These are phyloP conservation scores for Tricladium varicosporioides DNA, from an alignment of 2,329 filamentous ascomycete species.

Conservation along the genomic window DNA sequence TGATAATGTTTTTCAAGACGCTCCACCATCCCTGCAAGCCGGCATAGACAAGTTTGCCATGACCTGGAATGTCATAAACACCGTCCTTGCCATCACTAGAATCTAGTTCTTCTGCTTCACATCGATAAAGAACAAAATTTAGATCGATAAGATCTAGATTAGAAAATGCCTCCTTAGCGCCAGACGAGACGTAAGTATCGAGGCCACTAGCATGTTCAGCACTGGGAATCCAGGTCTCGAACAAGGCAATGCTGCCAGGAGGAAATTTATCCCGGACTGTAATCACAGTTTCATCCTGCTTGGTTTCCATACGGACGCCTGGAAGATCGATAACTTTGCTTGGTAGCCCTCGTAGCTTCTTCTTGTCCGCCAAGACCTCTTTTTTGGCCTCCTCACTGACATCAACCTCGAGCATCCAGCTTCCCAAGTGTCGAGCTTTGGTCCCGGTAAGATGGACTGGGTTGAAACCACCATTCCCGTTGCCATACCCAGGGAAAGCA, in stretches of 20 bases:
- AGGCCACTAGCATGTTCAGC: constrained; percentile 81
- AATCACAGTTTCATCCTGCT: constrained; percentile 73
- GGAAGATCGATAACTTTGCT: constrained; percentile 74
- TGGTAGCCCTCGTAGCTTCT: constrained; percentile 76
- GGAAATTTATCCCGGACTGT: constrained; percentile 80
- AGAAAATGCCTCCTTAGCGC: constrained; percentile 74
- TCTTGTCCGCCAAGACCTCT: constrained; percentile 64
- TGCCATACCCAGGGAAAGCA: constrained; percentile 87
- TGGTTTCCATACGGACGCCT: constrained; percentile 70
- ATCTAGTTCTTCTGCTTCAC: constrained; percentile 84
- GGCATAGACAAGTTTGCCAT: constrained; percentile 86
- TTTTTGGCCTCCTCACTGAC: constrained; percentile 67
- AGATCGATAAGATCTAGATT: constrained; percentile 76
- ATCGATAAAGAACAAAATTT: constrained; percentile 89
- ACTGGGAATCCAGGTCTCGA: constrained; percentile 92
- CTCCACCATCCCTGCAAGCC: constrained; percentile 99
- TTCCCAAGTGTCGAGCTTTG: constrained; percentile 79
- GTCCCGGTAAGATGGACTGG: constrained; percentile 81
- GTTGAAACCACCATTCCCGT: constrained; percentile 76
- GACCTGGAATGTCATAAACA: constrained; percentile 81
- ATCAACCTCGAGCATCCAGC: constrained; percentile 91
- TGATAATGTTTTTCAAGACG: constrained; percentile 78
- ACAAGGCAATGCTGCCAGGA: constrained; percentile 89
- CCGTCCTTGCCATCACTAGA: constrained; percentile 77
- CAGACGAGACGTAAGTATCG: constrained; percentile 82